Base-by-base conservation (phyloP, 2,329 filamentous ascomycete species). In the Thielaviopsis euricoi region DNA sequence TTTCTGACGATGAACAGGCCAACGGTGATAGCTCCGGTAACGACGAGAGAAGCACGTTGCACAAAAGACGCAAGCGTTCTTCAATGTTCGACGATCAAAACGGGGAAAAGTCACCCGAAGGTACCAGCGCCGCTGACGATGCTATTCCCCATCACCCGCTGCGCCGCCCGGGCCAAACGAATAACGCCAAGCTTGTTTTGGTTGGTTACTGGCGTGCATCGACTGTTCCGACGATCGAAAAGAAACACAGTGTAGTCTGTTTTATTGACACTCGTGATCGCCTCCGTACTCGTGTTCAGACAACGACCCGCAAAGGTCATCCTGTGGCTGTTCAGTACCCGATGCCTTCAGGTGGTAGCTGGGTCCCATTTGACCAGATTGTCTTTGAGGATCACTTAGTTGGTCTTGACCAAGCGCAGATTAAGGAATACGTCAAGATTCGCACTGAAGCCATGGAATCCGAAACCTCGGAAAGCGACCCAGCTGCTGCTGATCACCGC, bases 201-300 rank as follows among this genome's bases (percentile, higher is more conserved):
- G 70, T 84, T 7, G 81, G 81, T 1, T 76, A 79, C 56, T 84
- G 81, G 81, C 73, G 80, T 55, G 78, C 82, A 53, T 83, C 80
- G 0, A 69, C 69, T 3, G 74, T 78, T 0, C 73, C 75, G 0
- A 67, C 75, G 15, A 67, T 71, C 7, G 68, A 68, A 2, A 72
- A 74, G 15, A 82, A 80, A 64, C 81, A 83, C 64, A 74, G 74
- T 0, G 77, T 83, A 0, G 76, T 80, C 53, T 81, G 80, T 5
- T 83, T 83, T 60, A 82, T 83, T 53, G 81, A 84, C 61, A 71
- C 79, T 7, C 56, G 59, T 26, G 59, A 58, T 26, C 59, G 59
- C 23, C 43, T 61, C 10, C 53, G 59, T 6, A 58, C 57, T 25
- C 53, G 57, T 12, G 57, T 61, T 23, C 59, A 61, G 29, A 58